Base-by-base conservation (phyloP, 2,329 filamentous ascomycete genomes). In the Gnomoniopsis smithogilvyi region DNA sequence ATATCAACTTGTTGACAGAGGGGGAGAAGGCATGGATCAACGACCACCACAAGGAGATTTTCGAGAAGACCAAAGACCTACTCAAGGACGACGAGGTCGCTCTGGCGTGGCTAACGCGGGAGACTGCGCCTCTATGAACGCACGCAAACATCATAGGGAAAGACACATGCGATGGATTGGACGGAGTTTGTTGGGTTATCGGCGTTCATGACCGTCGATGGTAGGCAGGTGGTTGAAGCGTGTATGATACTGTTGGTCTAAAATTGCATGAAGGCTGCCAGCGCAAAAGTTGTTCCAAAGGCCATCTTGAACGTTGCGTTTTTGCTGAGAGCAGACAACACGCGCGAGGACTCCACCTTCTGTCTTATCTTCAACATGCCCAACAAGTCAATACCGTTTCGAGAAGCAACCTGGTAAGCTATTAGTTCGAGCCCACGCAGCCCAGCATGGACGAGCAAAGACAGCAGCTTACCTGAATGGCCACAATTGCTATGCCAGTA, bases 21-120 rank as follows among this genome's bases (percentile, higher is more conserved):
- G 80, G 78, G 14, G 95, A 99, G 77, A 90, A 88, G 76, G 75
- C 83, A 62, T 99, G 94, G 91, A 76, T 99, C 65, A 96, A 98
- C 68, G 81, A 86, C 46, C 96, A 96, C 71, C 90, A 96, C 71
- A 76, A 80, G 36, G 88, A 95, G 71, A 88, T 99, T 17, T 83
- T 86, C 72, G 84, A 89, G 60, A 96, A 95, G 80, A 96, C 92
- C 3, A 86, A 85, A 70, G 79, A 77, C 19, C 92, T 85, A 73
- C 94, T 99, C 67, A 78, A 88, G 64, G 78, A 85, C 2, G 92
- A 96, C 69, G 76, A 85, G 51, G 70, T 89, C 66, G 90, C 91
- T 1, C 76, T 84, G 72, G 83, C 82, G 57, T 99, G 94, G 94
- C 78, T 99, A 67, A 83, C 91, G 76, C 85, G 91, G 68, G 95